Evolutionary conservation across 2,329 filamentous ascomycete genomes (phyloP), one percentile per base, ranked within the genome.

Genomic region (Penicillium sp.): DNA sequence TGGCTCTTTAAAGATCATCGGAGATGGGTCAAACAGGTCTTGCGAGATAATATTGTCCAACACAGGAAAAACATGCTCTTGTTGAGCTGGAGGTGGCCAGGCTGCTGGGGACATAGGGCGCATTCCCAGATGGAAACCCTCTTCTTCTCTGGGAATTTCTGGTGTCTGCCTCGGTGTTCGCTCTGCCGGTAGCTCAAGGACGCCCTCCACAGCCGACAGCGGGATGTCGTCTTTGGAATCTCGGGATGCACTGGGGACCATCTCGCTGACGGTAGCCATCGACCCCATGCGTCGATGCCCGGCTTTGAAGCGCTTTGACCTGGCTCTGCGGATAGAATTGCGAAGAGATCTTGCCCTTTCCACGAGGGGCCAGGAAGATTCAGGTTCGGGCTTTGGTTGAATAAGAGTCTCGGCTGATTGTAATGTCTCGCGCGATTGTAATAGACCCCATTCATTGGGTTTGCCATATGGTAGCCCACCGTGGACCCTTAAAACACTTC

Each of bases 91-190:
- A 25, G 73, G 54, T 7, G 75, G 74, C 73, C 74, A 75, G 20
- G 54, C 65, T 15, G 55, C 65, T 12, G 65, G 70, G 25, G 71
- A 74, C 5, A 71, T 55, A 7, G 69, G 69, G 7, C 69, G 69
- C 55, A 70, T 72, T 15, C 64, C 67, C n/a, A 68, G 52, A 41
- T 67, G 62, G 12, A 66, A 66, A 2, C 62, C 65, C 22, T 58
- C 54, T 25, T 61, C 61, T 12, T 69, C 67, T 5, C 69, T 62
- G 31, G 71, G 70, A 22, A 66, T 68, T 43, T 76, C 76, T 17
- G 75, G 74, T 2, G 73, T 76, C 17, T 72, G 71, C 20, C 71
- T 67, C 2, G 76, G 73, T 2, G 74, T 76, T n/a, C 66, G 72
- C 52, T 78, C 75, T 20, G 76, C 65, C 42, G 69, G 74, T 42